phyloP scores from a whole-genome alignment of 2,329 filamentous ascomycete genomes.

The Hirsutella minnesotensis region DNA sequence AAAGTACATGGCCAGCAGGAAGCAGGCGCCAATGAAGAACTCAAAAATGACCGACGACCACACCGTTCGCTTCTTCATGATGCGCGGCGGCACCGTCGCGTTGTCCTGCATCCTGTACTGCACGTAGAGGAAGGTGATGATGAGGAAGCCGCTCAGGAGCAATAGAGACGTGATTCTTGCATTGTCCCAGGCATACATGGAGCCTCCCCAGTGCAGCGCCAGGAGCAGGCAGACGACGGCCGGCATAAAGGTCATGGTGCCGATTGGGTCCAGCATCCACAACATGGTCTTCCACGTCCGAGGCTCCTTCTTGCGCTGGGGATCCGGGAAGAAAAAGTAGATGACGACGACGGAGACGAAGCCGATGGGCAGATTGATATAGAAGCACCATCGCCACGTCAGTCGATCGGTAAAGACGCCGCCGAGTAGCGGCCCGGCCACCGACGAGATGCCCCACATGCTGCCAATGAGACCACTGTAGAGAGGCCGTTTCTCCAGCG shows the following conservation, averaged over 20 bases:
- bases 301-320: conserved; percentile 8
- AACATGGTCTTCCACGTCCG: conserved; percentile 10
- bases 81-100: conserved; percentile 33
- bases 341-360: conserved; percentile 34
- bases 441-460: conserved; percentile 43
- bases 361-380: conserved; percentile 34
- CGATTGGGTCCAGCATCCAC: conserved; percentile 34
- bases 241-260: conserved; percentile 36
- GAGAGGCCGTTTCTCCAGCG: conserved; percentile 39
- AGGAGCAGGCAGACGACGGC: conserved; percentile 40
- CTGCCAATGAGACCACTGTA: conserved; percentile 42
- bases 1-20: conserved; percentile 41
- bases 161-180: conserved; percentile 39
- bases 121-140: conserved; percentile 32
- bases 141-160: conserved; percentile 32
- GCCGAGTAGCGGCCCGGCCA: conserved; percentile 37
- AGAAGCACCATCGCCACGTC: conserved; percentile 43
- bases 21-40: conserved; percentile 39
- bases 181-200: conserved; percentile 36
- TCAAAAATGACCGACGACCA: conserved; percentile 29
- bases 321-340: conserved; percentile 27
- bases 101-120: conserved; percentile 29
- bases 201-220: conserved; percentile 45
- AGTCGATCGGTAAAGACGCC: conserved; percentile 36
- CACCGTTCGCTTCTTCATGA: conserved; percentile 32